phyloP scores from a whole-genome alignment of 176 grass and related monocot genomes.

The Chloris gayana region DNA sequence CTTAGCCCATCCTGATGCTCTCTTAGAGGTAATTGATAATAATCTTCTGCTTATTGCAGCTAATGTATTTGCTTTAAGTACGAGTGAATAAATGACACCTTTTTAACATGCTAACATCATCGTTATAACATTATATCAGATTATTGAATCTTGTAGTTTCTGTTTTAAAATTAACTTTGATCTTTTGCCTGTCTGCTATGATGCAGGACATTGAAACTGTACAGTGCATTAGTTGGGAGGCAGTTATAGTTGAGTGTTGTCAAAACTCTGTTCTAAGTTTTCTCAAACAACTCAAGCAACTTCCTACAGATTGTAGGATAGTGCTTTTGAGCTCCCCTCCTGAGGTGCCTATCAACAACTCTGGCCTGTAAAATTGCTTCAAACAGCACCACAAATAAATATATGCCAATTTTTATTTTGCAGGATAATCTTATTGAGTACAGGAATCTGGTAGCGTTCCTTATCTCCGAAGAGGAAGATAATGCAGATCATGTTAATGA shows the following conservation, averaged over 20 bases:
- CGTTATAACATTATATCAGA: slow-evolving; percentile 8
- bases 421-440: slow-evolving; percentile 71
- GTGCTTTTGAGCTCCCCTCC: slow-evolving; percentile 72
- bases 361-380: slow-evolving; percentile 13
- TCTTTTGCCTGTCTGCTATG: slow-evolving; percentile 34
- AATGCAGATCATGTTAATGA: slow-evolving; percentile 9
- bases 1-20: slow-evolving; percentile 66
- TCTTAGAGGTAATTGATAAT: slow-evolving; percentile 65
- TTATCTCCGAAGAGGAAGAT: slow-evolving; percentile 47
- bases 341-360: slow-evolving; percentile 49
- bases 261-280: slow-evolving; percentile 55
- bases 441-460: slow-evolving; percentile 67
- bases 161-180: background rate
- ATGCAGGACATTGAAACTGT: slow-evolving; percentile 68
- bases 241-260: slow-evolving; percentile 76
- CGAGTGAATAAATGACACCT: slow-evolving; percentile 9
- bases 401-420: slow-evolving; percentile 49
- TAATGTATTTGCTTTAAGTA: slow-evolving; percentile 24
- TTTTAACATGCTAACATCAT: background rate
- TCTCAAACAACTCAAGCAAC: slow-evolving; percentile 63
- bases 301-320: slow-evolving; percentile 66
- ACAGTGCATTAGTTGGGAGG: slow-evolving; percentile 66
- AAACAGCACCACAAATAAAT: slow-evolving; percentile 24
- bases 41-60: background rate
- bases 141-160: slow-evolving; percentile 5